Evolutionary conservation across 129 eudicot genomes (phyloP), one percentile per base, ranked within the genome.

Genomic region (Pittosporum tobira): DNA sequence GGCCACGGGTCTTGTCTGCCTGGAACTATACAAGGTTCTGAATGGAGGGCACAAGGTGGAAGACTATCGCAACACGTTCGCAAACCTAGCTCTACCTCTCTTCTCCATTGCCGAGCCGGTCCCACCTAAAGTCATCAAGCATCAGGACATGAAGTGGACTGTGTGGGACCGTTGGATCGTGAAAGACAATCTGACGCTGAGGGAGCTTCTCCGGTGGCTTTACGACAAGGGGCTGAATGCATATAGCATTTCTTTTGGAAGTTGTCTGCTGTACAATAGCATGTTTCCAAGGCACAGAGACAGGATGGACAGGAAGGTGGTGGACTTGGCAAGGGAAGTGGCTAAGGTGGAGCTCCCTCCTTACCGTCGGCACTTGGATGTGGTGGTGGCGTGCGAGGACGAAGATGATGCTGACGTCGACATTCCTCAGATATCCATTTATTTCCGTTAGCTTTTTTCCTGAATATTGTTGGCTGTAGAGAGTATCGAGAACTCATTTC

Each of bases 71-170:
- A 84, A 88, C 77, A 84, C 96, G 28, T 88, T 84, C 53, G 90
- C 96, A 42, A 88, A 84, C 73, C 72, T 88, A 38, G 96, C 96
- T 28, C 77, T 84, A 26, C 97, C 97, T 30, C 71, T 88, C 8
- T 84, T 88, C 80, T 84, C 97, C 47, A 88, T 88, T 30, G 94
- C 94, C 6, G 94, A 88, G 62, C 94, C 96, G 0, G 94, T 84
- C 44, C 87, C 89, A 1, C 81, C 94, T 0, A 88, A 88, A 50
- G 84, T 76, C 24, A 50, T 81, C 29, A 85, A 79, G 63, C 93
- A 89, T 75, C 74, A 62, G 16, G 85, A 85, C 66, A 51, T 85
- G 93, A 79, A 73, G 68, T 88, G 95, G 97, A 88, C 85, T 15
- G 88, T 88, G 45, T 88, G 97, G 97, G 97, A 88, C 62, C 57